phyloP scores from a whole-genome alignment of 768 basidiomycete species.

The Lyophyllum shimeji region DNA sequence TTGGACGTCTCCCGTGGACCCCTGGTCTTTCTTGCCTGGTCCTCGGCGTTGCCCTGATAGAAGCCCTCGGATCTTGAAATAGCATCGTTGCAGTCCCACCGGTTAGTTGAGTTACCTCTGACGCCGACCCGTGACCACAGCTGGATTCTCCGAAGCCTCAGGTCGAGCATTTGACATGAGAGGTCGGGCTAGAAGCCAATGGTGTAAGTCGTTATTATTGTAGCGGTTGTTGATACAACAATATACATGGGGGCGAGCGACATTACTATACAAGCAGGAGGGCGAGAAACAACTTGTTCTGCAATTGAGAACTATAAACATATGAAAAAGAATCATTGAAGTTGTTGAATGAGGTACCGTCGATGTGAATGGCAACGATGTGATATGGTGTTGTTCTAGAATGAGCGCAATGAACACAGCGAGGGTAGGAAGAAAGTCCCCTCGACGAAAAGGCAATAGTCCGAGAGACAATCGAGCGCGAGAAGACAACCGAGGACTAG shows the following conservation, averaged over 20 bases:
- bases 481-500: not conserved
- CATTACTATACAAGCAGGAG: not conserved
- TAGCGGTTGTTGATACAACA: not conserved
- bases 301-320: slow-evolving; percentile 14
- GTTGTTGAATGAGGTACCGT: not conserved
- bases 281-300: slow-evolving; percentile 6
- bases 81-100: not conserved
- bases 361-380: not conserved
- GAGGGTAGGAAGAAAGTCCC: not conserved
- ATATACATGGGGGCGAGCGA: not conserved
- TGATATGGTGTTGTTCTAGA: not conserved
- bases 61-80: slow-evolving; percentile 9
- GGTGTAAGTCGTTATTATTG: not conserved
- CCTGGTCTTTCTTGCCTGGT: not conserved
- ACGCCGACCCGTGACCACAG: not conserved
- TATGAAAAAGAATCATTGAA: slow-evolving; percentile 9
- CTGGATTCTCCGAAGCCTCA: not conserved
- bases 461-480: not conserved
- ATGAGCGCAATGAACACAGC: not conserved
- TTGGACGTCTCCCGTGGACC: not conserved
- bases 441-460: not conserved
- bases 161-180: not conserved
- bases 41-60: not conserved
- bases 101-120: not conserved
- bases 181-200: not conserved